These are phyloP conservation scores for Aureobasidium sp. DNA, from an alignment of 2,329 filamentous ascomycete genomes.

Conservation along the genomic window DNA sequence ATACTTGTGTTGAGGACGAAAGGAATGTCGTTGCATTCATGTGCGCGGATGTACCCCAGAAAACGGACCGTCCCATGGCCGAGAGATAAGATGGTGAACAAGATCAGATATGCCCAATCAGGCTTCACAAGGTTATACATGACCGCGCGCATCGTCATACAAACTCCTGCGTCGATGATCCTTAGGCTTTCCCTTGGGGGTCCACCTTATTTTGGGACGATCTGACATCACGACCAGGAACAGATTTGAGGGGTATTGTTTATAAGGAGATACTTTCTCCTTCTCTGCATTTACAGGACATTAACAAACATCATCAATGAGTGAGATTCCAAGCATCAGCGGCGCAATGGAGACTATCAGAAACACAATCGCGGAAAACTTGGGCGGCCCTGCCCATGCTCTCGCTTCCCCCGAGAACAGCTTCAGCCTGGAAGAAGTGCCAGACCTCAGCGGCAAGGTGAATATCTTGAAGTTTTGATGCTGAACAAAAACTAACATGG, in stretches of 20 bases:
- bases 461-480: neutral
- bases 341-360: slow-evolving; percentile 15
- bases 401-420: slow-evolving; percentile 10
- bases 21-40: neutral
- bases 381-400: slow-evolving; percentile 14
- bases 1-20: neutral
- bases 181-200: neutral
- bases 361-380: slow-evolving; percentile 17
- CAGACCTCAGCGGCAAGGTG: slow-evolving; percentile 53
- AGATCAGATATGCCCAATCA: slow-evolving; percentile 9
- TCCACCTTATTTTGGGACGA: neutral
- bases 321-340: neutral
- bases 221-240: slow-evolving; percentile 5
- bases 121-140: neutral
- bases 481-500: neutral
- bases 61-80: neutral
- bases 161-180: neutral
- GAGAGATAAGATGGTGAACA: neutral
- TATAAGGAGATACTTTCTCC: neutral
- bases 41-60: neutral
- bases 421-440: slow-evolving; percentile 36
- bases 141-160: neutral
- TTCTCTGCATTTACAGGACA: neutral
- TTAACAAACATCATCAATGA: neutral
- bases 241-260: neutral